Evolutionary conservation across 306 rosid genomes (phyloP), one percentile per base, ranked within the genome.

Genomic region (Cercis canadensis): DNA sequence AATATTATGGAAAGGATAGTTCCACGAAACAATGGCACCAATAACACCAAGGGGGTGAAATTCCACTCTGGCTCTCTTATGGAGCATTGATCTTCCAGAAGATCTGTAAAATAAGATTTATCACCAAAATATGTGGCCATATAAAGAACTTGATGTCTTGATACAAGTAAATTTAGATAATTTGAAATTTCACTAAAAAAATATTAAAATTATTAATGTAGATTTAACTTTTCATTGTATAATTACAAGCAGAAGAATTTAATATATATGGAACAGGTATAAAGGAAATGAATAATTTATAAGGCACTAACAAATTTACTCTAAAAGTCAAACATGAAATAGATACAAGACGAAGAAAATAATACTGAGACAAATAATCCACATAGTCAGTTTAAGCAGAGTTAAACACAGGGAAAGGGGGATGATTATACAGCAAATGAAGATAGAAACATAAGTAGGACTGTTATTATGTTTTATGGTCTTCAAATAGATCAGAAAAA

Each of bases 1-100:
- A 80, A 92, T 81, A 74, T 92, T 92, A 72, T 92, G 96, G 82
- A 89, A 92, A 67, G 97, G 96, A 62, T 92, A 89, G 84, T 92
- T 92, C 97, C 97, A 92, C 0, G 97, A 88, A 75, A 92, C 96
- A 63, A 92, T 87, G 34, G 97, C 97, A 81, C 97, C 97, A 44
- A 92, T 59, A 77, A 92, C 96, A 65, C 97, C 97, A 79, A 92
- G 96, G 47, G 97, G 97, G 75, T 89, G 92, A 70, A 92, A 92
- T 69, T 92, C 97, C 49, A 92, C 97, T 77, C 75, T 90, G 41
- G 97, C 86, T 79, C 81, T 92, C 84, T 92, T 92, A 83, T 92
- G 87, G 67, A 92, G 64, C 90, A 88, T 92, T 75, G 97, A 78
- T 74, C 90, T 82, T 78, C 97, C 94, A 32, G 83, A 86, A 70